A percentile compares a stretch with the other conserved stretches of the same genome.
phyloP scores from a whole-genome alignment of 1,284 basidiomycete genomes.

The Ceratobasidium papillatum region DNA sequence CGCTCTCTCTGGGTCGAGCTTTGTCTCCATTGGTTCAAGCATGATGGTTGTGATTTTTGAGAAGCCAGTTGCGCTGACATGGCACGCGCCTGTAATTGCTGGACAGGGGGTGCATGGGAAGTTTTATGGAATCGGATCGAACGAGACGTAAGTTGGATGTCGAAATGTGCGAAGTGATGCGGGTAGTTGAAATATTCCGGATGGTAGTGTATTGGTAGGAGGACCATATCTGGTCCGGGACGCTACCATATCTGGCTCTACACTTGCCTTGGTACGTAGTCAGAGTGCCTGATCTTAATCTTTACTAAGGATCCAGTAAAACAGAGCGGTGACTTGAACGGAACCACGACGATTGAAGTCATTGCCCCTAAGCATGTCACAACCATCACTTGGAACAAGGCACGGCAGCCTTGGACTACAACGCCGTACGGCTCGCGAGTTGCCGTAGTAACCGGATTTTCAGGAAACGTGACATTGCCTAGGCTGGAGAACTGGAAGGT shows the following conservation, averaged over 20 bases:
- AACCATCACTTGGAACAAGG: slow-evolving; percentile 50
- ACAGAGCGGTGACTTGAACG: slow-evolving; percentile 42
- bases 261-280: slow-evolving; percentile 18
- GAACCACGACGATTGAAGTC: slow-evolving; percentile 43
- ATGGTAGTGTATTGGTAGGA: slow-evolving; percentile 35
- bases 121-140: slow-evolving; percentile 43
- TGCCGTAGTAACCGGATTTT: slow-evolving; percentile 47
- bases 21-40: slow-evolving; percentile 50
- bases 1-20: slow-evolving; percentile 52
- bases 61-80: slow-evolving; percentile 40
- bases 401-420: slow-evolving; percentile 46
- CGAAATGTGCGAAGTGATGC: not conserved
- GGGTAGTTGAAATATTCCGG: not conserved
- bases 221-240: slow-evolving; percentile 43
- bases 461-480: slow-evolving; percentile 51
- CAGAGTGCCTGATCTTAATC: not conserved
- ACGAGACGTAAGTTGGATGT: slow-evolving; percentile 40
- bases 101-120: slow-evolving; percentile 38
- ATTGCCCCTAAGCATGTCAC: slow-evolving; percentile 38
- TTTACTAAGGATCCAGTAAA: not conserved
- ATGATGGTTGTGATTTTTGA: slow-evolving; percentile 37
- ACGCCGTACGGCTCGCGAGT: slow-evolving; percentile 52
- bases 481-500: slow-evolving; percentile 57
- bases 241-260: slow-evolving; percentile 22
- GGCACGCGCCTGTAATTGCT: slow-evolving; percentile 40